phyloP scores from a whole-genome alignment of 2,329 filamentous ascomycete species.

The Raffaelea arxii region DNA sequence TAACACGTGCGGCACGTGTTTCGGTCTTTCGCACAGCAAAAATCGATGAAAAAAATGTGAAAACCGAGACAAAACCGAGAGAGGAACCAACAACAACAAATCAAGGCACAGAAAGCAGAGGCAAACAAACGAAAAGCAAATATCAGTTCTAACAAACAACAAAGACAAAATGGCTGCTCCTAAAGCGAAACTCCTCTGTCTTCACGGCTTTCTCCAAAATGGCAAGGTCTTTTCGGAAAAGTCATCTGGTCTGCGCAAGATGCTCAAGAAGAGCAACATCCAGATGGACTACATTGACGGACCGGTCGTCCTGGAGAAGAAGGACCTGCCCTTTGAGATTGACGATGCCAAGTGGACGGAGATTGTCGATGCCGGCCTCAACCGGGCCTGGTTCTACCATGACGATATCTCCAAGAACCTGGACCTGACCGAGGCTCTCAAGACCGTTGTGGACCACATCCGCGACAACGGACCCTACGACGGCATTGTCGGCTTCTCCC shows the following conservation, averaged over 20 bases:
- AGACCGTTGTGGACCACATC: conserved; percentile 6
- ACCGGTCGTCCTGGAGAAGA: conserved; percentile 6
- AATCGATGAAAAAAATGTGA: too few relatives aligned
- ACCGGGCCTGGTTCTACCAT: conserved; percentile 7
- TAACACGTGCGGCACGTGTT: too few relatives aligned
- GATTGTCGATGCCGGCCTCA: conserved; percentile 1
- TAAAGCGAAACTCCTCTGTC: conserved; percentile 3
- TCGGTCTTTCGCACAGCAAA: too few relatives aligned
- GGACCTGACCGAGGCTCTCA: background rate
- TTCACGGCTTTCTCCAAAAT: conserved; percentile 7
- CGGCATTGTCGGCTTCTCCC: conserved; percentile 6
- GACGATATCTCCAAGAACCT: conserved; percentile 7
- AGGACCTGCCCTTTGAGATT: conserved; percentile 6
- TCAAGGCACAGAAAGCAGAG: too few relatives aligned
- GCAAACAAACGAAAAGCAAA: too few relatives aligned
- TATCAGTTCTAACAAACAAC: too few relatives aligned
- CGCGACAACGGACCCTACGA: conserved; percentile 5
- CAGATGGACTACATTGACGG: conserved; percentile 7
- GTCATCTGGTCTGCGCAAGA: conserved; percentile 5
- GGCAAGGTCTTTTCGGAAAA: conserved; percentile 6
- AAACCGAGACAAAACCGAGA: too few relatives aligned
- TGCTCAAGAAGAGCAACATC: conserved; percentile 6
- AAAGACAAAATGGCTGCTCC: background rate
- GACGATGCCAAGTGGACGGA: conserved; percentile 7
- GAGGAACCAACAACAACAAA: too few relatives aligned